These are phyloP conservation scores for Planoprotostelium fungivorum DNA, from an alignment of 78 protist genomes.

Conservation along the genomic window DNA sequence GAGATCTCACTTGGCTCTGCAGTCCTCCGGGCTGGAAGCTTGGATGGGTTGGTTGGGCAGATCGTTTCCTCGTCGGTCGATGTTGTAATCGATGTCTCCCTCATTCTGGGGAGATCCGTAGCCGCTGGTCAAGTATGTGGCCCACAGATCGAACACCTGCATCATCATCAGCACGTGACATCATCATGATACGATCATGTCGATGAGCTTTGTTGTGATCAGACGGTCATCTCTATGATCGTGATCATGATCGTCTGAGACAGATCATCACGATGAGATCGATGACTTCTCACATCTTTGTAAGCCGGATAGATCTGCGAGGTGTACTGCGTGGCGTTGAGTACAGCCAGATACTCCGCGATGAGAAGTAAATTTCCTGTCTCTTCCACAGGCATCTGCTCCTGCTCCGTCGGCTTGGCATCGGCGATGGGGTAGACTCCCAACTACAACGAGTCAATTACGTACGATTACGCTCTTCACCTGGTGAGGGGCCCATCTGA, in stretches of 20 bases:
- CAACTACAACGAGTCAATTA: neutral
- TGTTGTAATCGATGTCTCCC: neutral
- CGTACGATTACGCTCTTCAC: neutral
- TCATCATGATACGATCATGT: neutral
- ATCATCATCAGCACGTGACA: too few relatives aligned
- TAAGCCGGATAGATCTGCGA: neutral
- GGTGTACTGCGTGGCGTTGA: neutral
- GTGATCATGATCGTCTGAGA: too few relatives aligned
- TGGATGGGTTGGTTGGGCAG: neutral
- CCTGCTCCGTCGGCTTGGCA: neutral
- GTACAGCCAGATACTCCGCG: neutral
- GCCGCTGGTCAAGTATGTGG: neutral
- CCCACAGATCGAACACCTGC: neutral
- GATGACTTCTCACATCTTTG: neutral
- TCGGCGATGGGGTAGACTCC: neutral
- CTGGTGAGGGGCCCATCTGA: neutral
- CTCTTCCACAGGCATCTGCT: neutral
- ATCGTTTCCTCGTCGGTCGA: neutral
- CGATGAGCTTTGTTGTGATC: too few relatives aligned
- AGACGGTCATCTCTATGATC: too few relatives aligned
- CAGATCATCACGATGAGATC: too few relatives aligned
- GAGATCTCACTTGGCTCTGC: neutral
- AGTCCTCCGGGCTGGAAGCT: neutral
- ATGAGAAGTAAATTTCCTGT: neutral
- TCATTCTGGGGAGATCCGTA: neutral